Percentiles rank a stretch among this genome's conserved stretches.
phyloP scores from a whole-genome alignment of 495 filamentous ascomycete genomes.

The Penicillium paxilli region DNA sequence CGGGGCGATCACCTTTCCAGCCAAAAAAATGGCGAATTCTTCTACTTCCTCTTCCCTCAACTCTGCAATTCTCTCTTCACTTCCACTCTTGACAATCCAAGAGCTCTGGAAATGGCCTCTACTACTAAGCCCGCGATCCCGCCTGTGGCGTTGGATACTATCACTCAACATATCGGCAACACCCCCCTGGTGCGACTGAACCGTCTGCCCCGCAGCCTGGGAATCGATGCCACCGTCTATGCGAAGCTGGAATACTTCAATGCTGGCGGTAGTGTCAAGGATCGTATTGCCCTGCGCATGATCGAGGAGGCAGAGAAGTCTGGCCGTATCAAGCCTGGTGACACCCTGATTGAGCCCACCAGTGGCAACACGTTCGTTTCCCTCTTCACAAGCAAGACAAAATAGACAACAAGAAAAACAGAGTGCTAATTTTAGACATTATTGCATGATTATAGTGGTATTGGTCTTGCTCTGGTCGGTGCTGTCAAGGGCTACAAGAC shows the following conservation, averaged over 20 bases:
- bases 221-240: conserved; percentile 87
- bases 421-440: background rate
- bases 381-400: background rate
- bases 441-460: conserved; percentile 60
- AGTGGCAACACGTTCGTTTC: conserved; percentile 84
- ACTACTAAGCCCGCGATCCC: conserved; percentile 12
- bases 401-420: too few species aligned
- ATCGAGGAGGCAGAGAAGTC: conserved; percentile 90
- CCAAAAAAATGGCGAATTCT: conserved; percentile 16
- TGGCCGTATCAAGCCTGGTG: conserved; percentile 93
- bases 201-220: conserved; percentile 82
- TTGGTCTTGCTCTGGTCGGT: conserved; percentile 89
- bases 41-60: background rate
- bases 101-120: conserved; percentile 22
- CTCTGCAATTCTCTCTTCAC: background rate
- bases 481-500: conserved; percentile 97
- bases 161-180: conserved; percentile 81
- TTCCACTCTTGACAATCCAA: too few species aligned
- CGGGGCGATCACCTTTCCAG: conserved; percentile 11
- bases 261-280: conserved; percentile 96
- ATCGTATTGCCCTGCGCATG: conserved; percentile 96
- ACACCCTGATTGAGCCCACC: conserved; percentile 96
- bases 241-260: conserved; percentile 97
- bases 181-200: conserved; percentile 93
- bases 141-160: conserved; percentile 50